phyloP scores from a whole-genome alignment of 2,329 filamentous ascomycete genomes.

The Ceratocystis huliohia region DNA sequence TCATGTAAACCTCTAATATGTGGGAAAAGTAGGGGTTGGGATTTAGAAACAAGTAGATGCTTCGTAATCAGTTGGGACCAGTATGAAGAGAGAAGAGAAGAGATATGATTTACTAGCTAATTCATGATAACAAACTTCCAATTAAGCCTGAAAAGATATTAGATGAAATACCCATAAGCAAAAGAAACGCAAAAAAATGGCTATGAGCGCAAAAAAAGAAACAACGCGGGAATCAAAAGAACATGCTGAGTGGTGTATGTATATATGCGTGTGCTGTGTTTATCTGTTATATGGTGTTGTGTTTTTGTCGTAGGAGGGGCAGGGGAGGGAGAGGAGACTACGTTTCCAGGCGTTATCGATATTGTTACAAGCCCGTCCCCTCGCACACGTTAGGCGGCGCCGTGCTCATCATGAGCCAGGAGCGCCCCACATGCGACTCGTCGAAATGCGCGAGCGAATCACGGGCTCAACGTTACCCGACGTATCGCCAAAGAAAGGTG shows the following conservation, averaged over 20 bases:
- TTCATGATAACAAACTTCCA: background rate
- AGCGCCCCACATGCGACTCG: conserved; percentile 17
- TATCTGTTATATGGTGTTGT: background rate
- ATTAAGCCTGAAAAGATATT: background rate
- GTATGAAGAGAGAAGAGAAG: background rate
- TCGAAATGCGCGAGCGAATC: conserved; percentile 16
- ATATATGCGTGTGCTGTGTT: conserved; percentile 5
- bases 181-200: background rate
- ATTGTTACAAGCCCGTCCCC: background rate
- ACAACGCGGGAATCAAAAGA: background rate
- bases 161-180: background rate
- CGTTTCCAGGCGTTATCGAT: background rate
- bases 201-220: background rate
- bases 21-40: no score
- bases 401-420: background rate
- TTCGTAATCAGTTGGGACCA: background rate
- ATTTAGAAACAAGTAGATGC: background rate
- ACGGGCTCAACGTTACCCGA: background rate
- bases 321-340: background rate
- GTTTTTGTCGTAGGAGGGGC: background rate
- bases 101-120: conserved; percentile 8
- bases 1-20: no score
- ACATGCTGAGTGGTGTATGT: conserved; percentile 6
- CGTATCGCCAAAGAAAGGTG: conserved; percentile 13
- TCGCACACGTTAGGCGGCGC: background rate